Percentiles rank a stretch among this genome's conserved stretches.
These are phyloP conservation scores for Colletotrichum costaricense DNA, from an alignment of 2,329 filamentous ascomycete species.

Conservation along the genomic window DNA sequence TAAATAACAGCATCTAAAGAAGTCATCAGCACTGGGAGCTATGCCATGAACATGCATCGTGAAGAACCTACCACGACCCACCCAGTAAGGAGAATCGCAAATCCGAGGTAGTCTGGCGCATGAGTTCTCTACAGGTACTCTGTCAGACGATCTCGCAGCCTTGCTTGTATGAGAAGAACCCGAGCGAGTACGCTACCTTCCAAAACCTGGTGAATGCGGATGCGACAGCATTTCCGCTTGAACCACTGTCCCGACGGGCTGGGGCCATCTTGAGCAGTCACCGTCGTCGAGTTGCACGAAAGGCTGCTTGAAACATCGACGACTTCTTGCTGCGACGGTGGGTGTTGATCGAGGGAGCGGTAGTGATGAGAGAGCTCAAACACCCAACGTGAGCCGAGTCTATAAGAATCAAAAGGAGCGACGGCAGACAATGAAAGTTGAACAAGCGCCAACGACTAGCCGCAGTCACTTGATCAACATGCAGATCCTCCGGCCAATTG, in stretches of 20 bases:
- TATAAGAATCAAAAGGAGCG: background rate
- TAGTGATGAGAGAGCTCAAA: background rate
- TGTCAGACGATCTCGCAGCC: constrained; percentile 17
- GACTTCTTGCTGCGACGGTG: background rate
- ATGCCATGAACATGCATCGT: constrained; percentile 19
- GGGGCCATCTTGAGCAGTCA: constrained; percentile 58
- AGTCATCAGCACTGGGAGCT: constrained; percentile 37
- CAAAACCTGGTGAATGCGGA: constrained; percentile 56
- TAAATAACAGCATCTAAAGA: constrained; percentile 72
- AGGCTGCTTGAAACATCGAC: constrained; percentile 50
- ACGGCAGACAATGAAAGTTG: background rate
- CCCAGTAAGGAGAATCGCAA: constrained; percentile 74
- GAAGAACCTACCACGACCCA: constrained; percentile 69
- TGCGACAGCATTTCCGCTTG: constrained; percentile 39
- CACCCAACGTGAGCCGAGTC: background rate
- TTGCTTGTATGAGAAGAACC: constrained; percentile 11
- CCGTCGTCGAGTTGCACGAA: constrained; percentile 53
- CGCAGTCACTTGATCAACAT: constrained; percentile 27
- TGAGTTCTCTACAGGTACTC: constrained; percentile 74
- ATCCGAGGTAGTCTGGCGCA: constrained; percentile 87
- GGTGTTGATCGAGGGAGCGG: background rate
- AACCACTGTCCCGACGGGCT: constrained; percentile 35
- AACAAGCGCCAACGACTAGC: background rate
- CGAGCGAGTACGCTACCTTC: constrained; percentile 48
- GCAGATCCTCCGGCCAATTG: constrained; percentile 8